Percentiles rank a stretch among this genome's conserved stretches.
Evolutionary conservation across 2,329 filamentous ascomycete genomes (phyloP).

Genomic region (Clathrospora elynae): DNA sequence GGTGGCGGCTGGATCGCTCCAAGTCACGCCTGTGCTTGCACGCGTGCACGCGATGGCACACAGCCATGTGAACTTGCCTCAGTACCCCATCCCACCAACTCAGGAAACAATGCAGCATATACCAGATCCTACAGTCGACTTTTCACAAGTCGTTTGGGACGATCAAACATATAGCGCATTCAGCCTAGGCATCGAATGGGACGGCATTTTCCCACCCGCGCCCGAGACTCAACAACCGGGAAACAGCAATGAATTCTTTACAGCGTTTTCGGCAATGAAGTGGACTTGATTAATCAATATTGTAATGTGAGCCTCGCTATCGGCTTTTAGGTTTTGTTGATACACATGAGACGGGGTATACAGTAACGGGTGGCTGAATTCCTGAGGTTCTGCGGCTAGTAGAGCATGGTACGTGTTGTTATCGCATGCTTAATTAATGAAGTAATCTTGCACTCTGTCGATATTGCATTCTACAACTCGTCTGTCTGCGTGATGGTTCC

Average conservation of each 20-base stretch:
- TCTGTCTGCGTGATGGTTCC: no score
- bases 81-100: neutral
- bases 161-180: conserved; percentile 11
- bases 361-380: no score
- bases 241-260: conserved; percentile 3
- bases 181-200: conserved; percentile 31
- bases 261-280: conserved; percentile 10
- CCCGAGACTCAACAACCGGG: conserved; percentile 5
- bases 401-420: no score
- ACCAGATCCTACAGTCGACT: conserved; percentile 9
- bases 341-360: no score
- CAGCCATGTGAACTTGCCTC: neutral
- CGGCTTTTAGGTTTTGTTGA: no score
- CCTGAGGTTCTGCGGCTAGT: no score
- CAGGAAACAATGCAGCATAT: conserved; percentile 1
- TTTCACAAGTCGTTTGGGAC: conserved; percentile 7
- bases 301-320: neutral
- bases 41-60: neutral
- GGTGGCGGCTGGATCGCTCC: conserved; percentile 3
- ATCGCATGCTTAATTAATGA: no score
- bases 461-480: no score
- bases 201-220: conserved; percentile 22
- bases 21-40: conserved; percentile 3
- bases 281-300: conserved; percentile 8
- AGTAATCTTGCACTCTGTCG: no score